Conservation (phyloP, 148 eudicot genomes). For the Chenopodium formosanum region DNA sequence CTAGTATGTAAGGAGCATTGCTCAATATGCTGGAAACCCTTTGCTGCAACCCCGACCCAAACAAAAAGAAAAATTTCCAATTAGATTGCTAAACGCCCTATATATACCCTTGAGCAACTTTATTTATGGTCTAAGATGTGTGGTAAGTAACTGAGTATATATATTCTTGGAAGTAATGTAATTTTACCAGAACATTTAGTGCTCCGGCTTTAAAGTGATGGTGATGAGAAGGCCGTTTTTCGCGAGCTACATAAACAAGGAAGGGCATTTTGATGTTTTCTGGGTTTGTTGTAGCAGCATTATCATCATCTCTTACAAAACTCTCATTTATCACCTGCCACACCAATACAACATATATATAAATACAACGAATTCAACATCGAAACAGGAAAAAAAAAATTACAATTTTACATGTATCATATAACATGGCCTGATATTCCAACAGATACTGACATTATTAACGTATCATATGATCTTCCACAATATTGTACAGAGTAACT, state of each 20-base stretch:
- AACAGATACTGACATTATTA: too few species aligned
- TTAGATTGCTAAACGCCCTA: too few species aligned
- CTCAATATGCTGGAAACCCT: slow-evolving; percentile 40
- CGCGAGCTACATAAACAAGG: slow-evolving; percentile 47
- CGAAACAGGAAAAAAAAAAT: too few species aligned
- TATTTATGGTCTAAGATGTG: too few species aligned
- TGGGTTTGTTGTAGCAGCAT: slow-evolving; percentile 9
- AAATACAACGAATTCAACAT: not conserved
- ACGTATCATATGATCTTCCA: too few species aligned
- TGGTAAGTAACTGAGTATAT: too few species aligned
- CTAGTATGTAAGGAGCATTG: slow-evolving; percentile 37
- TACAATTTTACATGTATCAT: too few species aligned
- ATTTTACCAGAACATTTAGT: slow-evolving; percentile 39
- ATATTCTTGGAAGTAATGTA: not conserved
- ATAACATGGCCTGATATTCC: too few species aligned
- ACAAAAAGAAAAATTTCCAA: not conserved
- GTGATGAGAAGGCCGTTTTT: slow-evolving; percentile 33
- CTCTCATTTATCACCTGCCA: slow-evolving; percentile 41
- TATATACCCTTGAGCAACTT: too few species aligned
- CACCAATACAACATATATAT: not conserved
- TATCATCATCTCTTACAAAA: slow-evolving; percentile 1
- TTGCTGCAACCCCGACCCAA: slow-evolving; percentile 26
- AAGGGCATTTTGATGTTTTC: slow-evolving; percentile 31
- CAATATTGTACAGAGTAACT: too few species aligned
- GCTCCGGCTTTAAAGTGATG: slow-evolving; percentile 54